Base-by-base conservation (phyloP, 2,329 filamentous ascomycete species). In the Cercospora nicotianae region DNA sequence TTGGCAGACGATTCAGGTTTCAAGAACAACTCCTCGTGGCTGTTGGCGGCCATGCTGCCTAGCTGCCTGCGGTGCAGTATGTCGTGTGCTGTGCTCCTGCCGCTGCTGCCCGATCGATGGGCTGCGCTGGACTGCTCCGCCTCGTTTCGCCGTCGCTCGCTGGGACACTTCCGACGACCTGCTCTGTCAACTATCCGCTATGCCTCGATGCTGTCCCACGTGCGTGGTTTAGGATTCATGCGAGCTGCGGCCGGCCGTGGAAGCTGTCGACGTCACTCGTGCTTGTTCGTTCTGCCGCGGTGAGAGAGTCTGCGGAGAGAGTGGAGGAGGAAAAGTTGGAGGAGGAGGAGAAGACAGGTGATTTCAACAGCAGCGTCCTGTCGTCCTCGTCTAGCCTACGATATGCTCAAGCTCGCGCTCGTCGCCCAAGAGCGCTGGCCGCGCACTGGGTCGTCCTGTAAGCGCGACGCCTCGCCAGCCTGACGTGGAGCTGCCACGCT, bases 11-110 rank as follows among this genome's bases (percentile, higher is more conserved):
- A 64, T 18, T 66, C 66, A 18, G 70, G 60, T 60, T 70, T 66
- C 65, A 73, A 51, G 66, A 73, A 74, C 30, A 74, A 66, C 66
- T 74, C 71, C 64, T 72, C 66, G 60, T 60, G 63, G 63, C 67
- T 69, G 62, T 64, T 60, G 68, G 63, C 55, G 18, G 62, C 48
- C 62, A 64, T 64, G 18, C 10, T 63, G 36, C 33, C 60, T 48
- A 13, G 39, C 42, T 63, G 60, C 33, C 5, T 39, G 33, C 31
- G 10, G 33, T 39, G 36, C 36, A 39, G 36, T 39, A 39, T 39
- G 36, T 16, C 3, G 36, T 51, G 53, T 58, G 61, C 20, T 36
- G 45, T 33, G 61, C 61, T 63, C 45, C 42, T 39, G 45, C 61
- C 48, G 42, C 61, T 36, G 26, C 61, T 63, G 45, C 18, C 13